phyloP scores from a whole-genome alignment of 192 early-diverging fungal species.

The Backusella psychrophila region DNA sequence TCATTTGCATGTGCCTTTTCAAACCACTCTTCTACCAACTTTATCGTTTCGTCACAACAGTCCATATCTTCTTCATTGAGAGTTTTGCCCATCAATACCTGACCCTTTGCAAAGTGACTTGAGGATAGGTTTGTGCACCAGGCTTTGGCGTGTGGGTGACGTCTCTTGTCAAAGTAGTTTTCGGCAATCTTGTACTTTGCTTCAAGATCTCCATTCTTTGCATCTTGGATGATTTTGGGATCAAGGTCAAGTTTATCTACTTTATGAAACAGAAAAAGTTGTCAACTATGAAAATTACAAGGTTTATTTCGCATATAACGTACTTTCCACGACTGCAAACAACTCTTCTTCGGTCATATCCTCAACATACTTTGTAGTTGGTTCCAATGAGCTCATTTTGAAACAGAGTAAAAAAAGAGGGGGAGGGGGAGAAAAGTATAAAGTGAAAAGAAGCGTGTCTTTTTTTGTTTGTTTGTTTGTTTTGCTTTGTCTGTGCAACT shows the following conservation, averaged over 20 bases:
- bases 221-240: background rate
- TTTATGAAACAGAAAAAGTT: background rate
- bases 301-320: background rate
- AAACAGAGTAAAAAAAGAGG: too few relatives aligned
- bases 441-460: too few relatives aligned
- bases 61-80: too few relatives aligned
- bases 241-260: background rate
- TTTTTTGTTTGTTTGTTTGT: too few relatives aligned
- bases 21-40: background rate
- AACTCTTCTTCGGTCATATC: background rate
- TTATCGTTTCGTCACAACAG: too few relatives aligned
- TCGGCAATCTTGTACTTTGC: background rate
- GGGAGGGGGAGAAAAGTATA: too few relatives aligned
- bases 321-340: background rate
- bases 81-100: background rate
- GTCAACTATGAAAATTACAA: background rate
- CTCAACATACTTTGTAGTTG: background rate
- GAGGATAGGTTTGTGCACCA: background rate
- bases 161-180: background rate
- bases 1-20: background rate
- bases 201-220: background rate
- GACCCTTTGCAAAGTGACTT: background rate
- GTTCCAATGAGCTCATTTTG: too few relatives aligned
- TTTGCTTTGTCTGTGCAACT: too few relatives aligned
- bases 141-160: background rate